Conservation (phyloP, 345 rosid species). For the Citrus medica region DNA sequence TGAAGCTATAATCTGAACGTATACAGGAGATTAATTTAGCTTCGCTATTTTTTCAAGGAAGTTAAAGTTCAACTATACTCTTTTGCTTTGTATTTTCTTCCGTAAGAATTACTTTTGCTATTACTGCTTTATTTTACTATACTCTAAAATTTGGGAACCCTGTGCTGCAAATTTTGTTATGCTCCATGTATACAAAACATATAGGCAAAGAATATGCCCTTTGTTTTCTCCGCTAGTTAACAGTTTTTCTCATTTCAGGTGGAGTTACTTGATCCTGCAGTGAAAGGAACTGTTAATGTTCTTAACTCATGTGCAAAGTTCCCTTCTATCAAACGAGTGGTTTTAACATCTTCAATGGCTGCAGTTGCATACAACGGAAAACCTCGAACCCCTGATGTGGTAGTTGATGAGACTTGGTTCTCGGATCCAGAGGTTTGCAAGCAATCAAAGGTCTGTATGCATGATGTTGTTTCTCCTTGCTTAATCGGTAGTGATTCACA, state of each 20-base stretch:
- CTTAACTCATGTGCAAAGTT: conserved; percentile 62
- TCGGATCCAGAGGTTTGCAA: conserved; percentile 51
- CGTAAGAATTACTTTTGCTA: background rate
- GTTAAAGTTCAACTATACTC: background rate
- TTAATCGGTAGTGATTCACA: background rate
- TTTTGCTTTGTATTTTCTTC: conserved; percentile 1
- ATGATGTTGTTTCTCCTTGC: background rate
- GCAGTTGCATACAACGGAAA: conserved; percentile 56
- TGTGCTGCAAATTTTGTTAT: background rate
- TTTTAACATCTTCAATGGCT: conserved; percentile 78
- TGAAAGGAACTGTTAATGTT: conserved; percentile 87
- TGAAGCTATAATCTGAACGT: background rate
- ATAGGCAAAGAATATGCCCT: background rate
- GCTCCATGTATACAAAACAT: background rate
- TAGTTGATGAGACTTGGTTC: conserved; percentile 82
- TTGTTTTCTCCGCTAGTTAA: background rate
- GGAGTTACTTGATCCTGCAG: conserved; percentile 82
- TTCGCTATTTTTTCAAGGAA: background rate
- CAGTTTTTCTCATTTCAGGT: conserved; percentile 37
- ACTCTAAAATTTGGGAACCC: background rate
- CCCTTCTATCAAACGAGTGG: conserved; percentile 68
- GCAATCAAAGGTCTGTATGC: conserved; percentile 43
- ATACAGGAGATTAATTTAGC: background rate
- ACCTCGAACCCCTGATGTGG: conserved; percentile 74
- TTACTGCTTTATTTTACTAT: no score